These are phyloP conservation scores for Solanum medicagineum DNA, from an alignment of 257 asterid genomes.

Conservation along the genomic window DNA sequence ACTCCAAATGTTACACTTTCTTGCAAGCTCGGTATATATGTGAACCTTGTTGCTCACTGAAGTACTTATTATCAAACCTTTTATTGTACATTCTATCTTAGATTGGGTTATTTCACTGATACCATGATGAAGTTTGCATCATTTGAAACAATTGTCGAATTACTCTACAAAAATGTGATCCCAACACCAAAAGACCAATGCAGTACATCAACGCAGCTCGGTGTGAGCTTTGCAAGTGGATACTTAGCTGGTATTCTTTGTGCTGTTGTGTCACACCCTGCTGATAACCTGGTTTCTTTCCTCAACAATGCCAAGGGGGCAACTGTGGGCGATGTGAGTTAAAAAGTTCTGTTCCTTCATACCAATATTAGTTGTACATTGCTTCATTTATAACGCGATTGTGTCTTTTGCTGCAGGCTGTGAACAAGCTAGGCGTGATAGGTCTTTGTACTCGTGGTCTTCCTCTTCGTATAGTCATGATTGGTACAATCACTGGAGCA, in stretches of 20 bases:
- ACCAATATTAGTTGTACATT: neutral
- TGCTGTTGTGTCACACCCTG: slow-evolving; percentile 10
- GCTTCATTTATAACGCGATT: neutral
- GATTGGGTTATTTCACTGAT: slow-evolving; percentile 14
- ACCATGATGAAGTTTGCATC: slow-evolving; percentile 73
- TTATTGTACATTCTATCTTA: neutral
- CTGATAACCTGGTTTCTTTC: slow-evolving; percentile 12
- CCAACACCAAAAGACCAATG: slow-evolving; percentile 53
- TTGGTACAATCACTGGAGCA: slow-evolving; percentile 57
- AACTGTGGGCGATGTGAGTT: slow-evolving; percentile 34
- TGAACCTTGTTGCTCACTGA: neutral
- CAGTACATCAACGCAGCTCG: slow-evolving; percentile 44
- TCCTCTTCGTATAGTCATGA: slow-evolving; percentile 54
- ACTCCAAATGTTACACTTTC: neutral
- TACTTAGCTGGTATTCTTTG: slow-evolving; percentile 12
- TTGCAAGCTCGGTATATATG: neutral
- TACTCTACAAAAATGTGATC: slow-evolving; percentile 41
- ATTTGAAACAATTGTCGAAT: slow-evolving; percentile 56
- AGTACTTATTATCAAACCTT: neutral
- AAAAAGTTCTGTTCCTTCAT: neutral
- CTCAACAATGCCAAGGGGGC: slow-evolving; percentile 11
- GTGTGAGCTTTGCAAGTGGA: slow-evolving; percentile 38
- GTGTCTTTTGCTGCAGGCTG: slow-evolving; percentile 17
- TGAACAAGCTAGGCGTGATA: slow-evolving; percentile 17
- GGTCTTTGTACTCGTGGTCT: slow-evolving; percentile 33